Evolutionary conservation across 768 basidiomycete species (phyloP).

Genomic region (Hortiboletus flavorubellus): DNA sequence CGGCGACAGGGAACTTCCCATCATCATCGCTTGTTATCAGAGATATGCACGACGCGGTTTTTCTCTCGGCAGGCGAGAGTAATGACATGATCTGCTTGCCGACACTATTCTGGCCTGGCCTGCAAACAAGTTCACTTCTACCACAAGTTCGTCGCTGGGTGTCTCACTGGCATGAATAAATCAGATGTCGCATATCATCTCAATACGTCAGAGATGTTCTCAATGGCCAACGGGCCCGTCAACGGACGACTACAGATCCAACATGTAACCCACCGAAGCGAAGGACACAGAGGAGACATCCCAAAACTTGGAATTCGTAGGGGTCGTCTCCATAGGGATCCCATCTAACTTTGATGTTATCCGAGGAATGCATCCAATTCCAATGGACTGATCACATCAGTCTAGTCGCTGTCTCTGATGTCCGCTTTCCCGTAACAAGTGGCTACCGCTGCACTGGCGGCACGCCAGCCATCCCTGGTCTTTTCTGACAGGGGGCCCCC

Average conservation of each 20-base stretch:
- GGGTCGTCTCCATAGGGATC: slow-evolving; percentile 29
- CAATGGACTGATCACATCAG: no score
- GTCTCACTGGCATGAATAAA: slow-evolving; percentile 36
- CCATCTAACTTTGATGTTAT: slow-evolving; percentile 25
- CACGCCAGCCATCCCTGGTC: slow-evolving; percentile 13
- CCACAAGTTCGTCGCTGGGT: slow-evolving; percentile 44
- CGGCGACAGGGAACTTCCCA: no score
- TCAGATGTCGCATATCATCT: slow-evolving; percentile 40
- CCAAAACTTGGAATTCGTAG: slow-evolving; percentile 38
- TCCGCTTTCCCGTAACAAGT: slow-evolving; percentile 14
- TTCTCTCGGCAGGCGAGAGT: slow-evolving; percentile 33
- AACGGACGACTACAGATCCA: not conserved
- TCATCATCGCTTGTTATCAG: no score
- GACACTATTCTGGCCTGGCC: slow-evolving; percentile 24
- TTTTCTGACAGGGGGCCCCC: slow-evolving; percentile 16
- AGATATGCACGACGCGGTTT: slow-evolving; percentile 20
- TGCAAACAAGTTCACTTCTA: slow-evolving; percentile 32
- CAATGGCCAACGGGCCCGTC: slow-evolving; percentile 3
- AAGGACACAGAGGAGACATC: slow-evolving; percentile 9
- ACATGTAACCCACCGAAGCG: not conserved
- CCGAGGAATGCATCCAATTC: slow-evolving; percentile 5
- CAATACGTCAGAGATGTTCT: slow-evolving; percentile 34
- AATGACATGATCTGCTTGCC: slow-evolving; percentile 37
- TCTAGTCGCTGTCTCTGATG: slow-evolving; percentile 18
- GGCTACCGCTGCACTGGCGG: slow-evolving; percentile 15